These are phyloP conservation scores for Plantago major DNA, from an alignment of 257 asterid species.

Conservation along the genomic window DNA sequence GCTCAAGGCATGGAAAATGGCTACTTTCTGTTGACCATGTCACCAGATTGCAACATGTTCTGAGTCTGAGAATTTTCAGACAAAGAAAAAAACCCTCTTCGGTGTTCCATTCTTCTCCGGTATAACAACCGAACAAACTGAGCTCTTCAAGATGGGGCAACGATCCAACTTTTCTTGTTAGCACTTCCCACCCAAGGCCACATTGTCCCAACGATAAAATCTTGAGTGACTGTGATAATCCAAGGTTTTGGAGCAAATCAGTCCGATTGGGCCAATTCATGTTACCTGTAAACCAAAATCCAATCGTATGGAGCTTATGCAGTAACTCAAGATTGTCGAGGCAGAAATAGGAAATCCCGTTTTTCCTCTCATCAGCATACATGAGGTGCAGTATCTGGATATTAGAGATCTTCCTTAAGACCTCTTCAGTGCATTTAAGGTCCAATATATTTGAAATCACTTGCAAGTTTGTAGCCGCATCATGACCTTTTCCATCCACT, in stretches of 20 bases:
- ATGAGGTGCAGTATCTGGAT: background rate
- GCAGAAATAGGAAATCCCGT: background rate
- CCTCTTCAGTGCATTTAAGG: slow-evolving; percentile 7
- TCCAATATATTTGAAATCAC: background rate
- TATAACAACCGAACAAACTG: background rate
- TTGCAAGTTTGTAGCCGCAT: slow-evolving; percentile 11
- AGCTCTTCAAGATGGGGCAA: slow-evolving; percentile 6
- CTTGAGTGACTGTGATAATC: background rate
- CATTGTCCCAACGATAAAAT: background rate
- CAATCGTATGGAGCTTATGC: background rate
- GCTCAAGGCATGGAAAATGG: slow-evolving; percentile 5
- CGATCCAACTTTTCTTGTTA: background rate
- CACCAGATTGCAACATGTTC: background rate
- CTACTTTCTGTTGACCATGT: background rate
- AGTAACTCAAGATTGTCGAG: slow-evolving; percentile 8
- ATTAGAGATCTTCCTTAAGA: slow-evolving; percentile 2
- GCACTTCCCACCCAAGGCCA: background rate
- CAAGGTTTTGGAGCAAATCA: background rate
- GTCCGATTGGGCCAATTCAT: background rate
- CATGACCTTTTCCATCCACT: background rate
- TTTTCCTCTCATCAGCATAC: background rate
- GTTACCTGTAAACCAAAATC: too few species aligned
- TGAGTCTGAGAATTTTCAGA: background rate
- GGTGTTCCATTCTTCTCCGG: background rate
- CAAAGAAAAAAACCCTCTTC: background rate